A percentile compares a stretch with the other conserved stretches of the same genome.
Conservation (phyloP, 306 rosid species). For the Astragalus glycyphyllos region DNA sequence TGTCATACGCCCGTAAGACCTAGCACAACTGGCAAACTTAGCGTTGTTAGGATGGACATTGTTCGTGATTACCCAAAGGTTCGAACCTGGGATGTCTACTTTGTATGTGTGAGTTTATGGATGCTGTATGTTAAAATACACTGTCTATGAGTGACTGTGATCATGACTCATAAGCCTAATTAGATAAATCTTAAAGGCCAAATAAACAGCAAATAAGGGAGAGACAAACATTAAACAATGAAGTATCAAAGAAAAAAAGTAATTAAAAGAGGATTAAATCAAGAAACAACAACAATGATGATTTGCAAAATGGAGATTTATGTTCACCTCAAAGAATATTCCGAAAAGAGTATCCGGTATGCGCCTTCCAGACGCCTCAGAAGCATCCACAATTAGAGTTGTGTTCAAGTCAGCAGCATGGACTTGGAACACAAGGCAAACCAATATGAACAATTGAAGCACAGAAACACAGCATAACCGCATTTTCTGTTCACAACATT, state of each 20-base stretch:
- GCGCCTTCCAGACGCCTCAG: constrained; percentile 56
- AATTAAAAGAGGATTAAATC: background rate
- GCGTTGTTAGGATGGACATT: too few relatives aligned
- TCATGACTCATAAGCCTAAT: background rate
- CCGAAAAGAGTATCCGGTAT: constrained; percentile 80
- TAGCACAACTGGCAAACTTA: too few relatives aligned
- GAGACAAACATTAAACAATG: too few relatives aligned
- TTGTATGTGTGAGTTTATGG: too few relatives aligned
- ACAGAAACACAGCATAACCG: constrained; percentile 52
- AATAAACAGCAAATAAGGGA: too few relatives aligned
- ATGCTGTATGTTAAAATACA: too few relatives aligned
- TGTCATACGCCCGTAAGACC: background rate
- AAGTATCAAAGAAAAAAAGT: too few relatives aligned
- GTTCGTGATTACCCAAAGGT: too few relatives aligned
- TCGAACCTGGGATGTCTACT: too few relatives aligned
- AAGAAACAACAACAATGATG: background rate
- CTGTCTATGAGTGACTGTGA: too few relatives aligned
- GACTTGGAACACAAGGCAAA: constrained; percentile 47
- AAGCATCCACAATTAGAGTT: constrained; percentile 65
- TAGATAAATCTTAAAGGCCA: constrained; percentile 11
- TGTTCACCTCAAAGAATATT: constrained; percentile 80
- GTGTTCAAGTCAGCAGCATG: constrained; percentile 52
- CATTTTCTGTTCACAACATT: constrained; percentile 65
- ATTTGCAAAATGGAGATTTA: too few relatives aligned
- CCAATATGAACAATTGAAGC: constrained; percentile 51